Base-by-base conservation (phyloP, 352 stramenopile genomes). In the Phytopythium helicoides region DNA sequence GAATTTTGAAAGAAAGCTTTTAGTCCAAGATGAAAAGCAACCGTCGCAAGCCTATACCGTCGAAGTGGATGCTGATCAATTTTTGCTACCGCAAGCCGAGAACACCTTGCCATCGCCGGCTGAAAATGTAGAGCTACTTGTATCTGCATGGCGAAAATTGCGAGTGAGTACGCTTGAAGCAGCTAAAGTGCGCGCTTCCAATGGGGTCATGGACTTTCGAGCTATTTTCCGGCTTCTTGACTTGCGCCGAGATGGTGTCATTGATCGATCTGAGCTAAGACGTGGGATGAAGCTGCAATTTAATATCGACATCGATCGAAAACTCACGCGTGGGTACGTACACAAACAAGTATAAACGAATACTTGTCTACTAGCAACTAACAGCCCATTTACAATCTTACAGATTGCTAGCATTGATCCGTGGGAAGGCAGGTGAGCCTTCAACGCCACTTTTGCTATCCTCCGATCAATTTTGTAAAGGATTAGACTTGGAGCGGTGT, bases 231-330 rank as follows among this genome's bases (percentile, higher is more conserved):
- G 51, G 10, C 54, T 65, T n/a, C 60, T 90, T 0, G 80, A 90
- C 56, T 47, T 58, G 10, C 72, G 73, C 14, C 58, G 61, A 31
- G 71, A 85, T 35, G 73, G 78, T 6, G 60, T 82, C 3, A 54
- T 93, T 2, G 80, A 93, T 57, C 76, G 82, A 7, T 71, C 76
- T 7, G 73, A 87, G 35, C 68, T 93, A 51, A 75, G 80, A 22
- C n/a, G 66, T 18, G 80, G 80, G 0, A 47, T 73, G 15, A 58
- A 63, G 19, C 57, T 58, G 26, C 45, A 18, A 3, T 84, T 89
- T 18, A 71, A 76, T 0, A 47, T 93, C 10, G 61, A 75, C 5
- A 65, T 93, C 15, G 64, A 86, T 47, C 72, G 82, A 1, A 74
- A 74, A 23, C 67, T 91, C 54, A 86, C 80, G 7, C 73, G 82